Percentiles rank a stretch among this genome's conserved stretches.
Conservation (phyloP, 352 stramenopile species). For the Globisporangium acanthophoron region DNA sequence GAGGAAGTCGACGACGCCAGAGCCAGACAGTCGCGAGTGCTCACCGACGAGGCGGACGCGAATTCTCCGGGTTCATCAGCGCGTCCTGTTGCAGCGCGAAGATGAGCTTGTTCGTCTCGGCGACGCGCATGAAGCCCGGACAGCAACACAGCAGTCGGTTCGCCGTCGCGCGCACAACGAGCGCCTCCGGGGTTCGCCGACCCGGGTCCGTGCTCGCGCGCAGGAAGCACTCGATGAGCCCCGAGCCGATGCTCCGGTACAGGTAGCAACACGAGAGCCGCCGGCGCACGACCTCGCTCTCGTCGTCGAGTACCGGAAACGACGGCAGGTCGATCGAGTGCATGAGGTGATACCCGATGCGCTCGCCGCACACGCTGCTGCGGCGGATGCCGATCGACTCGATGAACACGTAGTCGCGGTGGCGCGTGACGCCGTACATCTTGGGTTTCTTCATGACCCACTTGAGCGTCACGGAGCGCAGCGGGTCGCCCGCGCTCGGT, state of each 20-base stretch:
- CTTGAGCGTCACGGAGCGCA: slow-evolving; percentile 17
- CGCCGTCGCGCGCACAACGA: slow-evolving; percentile 12
- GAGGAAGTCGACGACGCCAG: not conserved
- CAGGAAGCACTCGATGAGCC: slow-evolving; percentile 18
- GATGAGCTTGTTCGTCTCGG: slow-evolving; percentile 20
- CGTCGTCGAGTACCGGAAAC: slow-evolving; percentile 8
- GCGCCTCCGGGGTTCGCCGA: slow-evolving; percentile 3
- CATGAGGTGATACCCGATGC: slow-evolving; percentile 26
- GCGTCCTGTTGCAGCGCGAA: slow-evolving; percentile 14
- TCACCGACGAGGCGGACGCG: not conserved
- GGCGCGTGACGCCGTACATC: slow-evolving; percentile 14
- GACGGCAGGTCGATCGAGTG: slow-evolving; percentile 27
- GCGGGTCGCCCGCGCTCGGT: slow-evolving; percentile 12
- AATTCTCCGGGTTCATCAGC: not conserved
- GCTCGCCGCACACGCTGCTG: slow-evolving; percentile 11
- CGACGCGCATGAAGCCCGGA: slow-evolving; percentile 15
- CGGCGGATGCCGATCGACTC: slow-evolving; percentile 19
- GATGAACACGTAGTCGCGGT: slow-evolving; percentile 19
- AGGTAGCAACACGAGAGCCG: slow-evolving; percentile 15
- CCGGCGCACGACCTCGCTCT: slow-evolving; percentile 12
- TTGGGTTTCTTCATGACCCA: slow-evolving; percentile 19
- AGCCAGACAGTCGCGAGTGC: not conserved
- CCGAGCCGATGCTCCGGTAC: slow-evolving; percentile 14
- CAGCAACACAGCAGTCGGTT: slow-evolving; percentile 15
- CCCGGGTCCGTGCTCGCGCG: slow-evolving; percentile 8